Evolutionary conservation across 208 protist genomes (phyloP), one percentile per base, ranked within the genome.

Genomic region (Leishmania gerbilli): DNA sequence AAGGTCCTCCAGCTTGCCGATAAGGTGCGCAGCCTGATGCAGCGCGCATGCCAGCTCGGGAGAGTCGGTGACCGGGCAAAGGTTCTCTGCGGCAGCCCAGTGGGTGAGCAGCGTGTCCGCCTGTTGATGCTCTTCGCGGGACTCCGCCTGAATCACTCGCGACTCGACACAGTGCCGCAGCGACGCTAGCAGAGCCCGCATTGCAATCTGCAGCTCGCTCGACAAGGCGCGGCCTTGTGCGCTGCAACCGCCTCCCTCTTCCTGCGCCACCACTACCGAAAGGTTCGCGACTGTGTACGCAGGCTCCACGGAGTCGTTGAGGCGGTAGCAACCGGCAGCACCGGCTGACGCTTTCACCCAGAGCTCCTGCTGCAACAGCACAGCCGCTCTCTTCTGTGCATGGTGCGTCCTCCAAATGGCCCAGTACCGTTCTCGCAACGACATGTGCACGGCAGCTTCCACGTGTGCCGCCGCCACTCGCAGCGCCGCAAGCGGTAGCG

Each of bases 1-100:
- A 47, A 90, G 72, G 42, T 90, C 87, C 37, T 87, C 76, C 24
- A 95, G 67, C 75, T 92, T 83, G 3, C 71, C 55, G n/a, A 96
- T 79, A 19, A 94, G 76, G 31, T 87, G 81, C 1, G 89, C 86
- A 4, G 90, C 87, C 64, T 91, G 86, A 49, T 85, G 80, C 51
- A 96, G 76, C 21, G 88, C 88, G 17, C 53, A 74, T 2, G 87
- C 77, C 45, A 92, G 74, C 27, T 83, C 80, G 6, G 79, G 71
- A 3, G 81, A 86, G 76, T 92, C 91, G 34, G 71, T 80, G 56
- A 96, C 91, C 27, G 91, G 89, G 60, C 87, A 89, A 58, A 95
- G 45, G 42, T 86, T 65, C 5, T 77, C 71, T n/a, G 83, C 53
- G 34, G 13, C 37, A 3, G 71, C 45, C 90, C 87, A 93, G 74